Evolutionary conservation across 805 yeast species (phyloP), one percentile per base, ranked within the genome.

Genomic region (Monosporozyma unispora): DNA sequence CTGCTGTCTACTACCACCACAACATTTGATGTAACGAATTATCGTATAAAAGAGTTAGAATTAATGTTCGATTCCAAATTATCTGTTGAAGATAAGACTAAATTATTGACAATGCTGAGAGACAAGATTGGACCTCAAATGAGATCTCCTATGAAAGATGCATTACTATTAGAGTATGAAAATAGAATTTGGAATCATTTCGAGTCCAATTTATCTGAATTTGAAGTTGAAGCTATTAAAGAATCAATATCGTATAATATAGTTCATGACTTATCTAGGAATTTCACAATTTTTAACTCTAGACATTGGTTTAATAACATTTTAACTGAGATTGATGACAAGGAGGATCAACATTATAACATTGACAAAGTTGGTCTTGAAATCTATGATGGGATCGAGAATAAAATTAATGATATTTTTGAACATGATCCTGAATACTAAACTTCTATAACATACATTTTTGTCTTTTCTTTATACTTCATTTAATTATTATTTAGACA

Each of bases 41-140:
- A 61, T 47, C 51, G 65, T 18, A 35, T 53, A 11, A 65, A 63
- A 46, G 69, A 65, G 49, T 22, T 60, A 8, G 66, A 61, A 46
- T 54, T 65, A 9, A 50, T 48, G 18, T 54, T 57, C 43, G 61
- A 59, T 43, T n/a, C 40, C 1, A 40, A 23, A 2, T n/a, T 57
- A 10, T 35, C 48, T 11, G 38, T 35, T 4, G 52, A 49, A 8
- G 57, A 57, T 14, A 62, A 55, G 47, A 31, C 44, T 14, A 38
- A 51, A 6, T 22, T 48, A 12, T 38, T 64, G 25, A 46, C 45
- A n/a, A 14, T 41, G 0, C 45, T 65, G 22, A 50, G 59, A 33
- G 39, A 33, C 1, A 31, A 50, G 8, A 48, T 60, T 7, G 57
- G 54, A 1, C 47, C 54, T 1, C 37, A 23, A 2, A 27, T 61